Base-by-base conservation (phyloP, 2,329 filamentous ascomycete genomes). In the Paraconiothyrium sp. region DNA sequence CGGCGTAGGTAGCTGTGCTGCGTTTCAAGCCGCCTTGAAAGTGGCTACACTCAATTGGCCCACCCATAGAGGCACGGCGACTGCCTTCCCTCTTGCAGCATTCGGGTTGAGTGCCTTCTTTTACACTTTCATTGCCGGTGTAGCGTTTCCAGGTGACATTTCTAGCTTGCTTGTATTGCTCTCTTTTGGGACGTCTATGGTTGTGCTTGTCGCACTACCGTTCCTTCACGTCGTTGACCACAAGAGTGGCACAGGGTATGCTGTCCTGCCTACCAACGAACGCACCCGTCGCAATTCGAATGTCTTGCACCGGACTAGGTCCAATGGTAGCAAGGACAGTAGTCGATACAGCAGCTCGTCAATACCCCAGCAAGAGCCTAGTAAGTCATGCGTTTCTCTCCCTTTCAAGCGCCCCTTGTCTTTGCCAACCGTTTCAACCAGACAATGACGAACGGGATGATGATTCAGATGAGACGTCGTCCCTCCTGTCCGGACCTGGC, bases 21-120 rank as follows among this genome's bases (percentile, higher is more conserved):
- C 93, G n/a, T 98, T 98, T 78, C 88, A 90, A 24, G 93, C 92
- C 32, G 86, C 94, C 9, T 88, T 99, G 74, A 99, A 99, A 78
- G 83, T 83, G 75, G 94, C 92, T 54, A 94, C 94, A 10, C 85
- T 95, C 67, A 97, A 97, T 79, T 97, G 94, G 88, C 94, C 94
- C 13, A 87, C 90, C 61, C 91, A 97, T 76, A 88, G 95, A 66
- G 95, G 95, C 58, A 97, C 94, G 3, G 95, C 95, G 6, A 98
- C 95, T 6, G 94, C 94, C 1, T 95, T 98, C 71, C 94, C 95
- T 6, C 81, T 98, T 59, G 92, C 95, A 59, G 94, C 92, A 3
- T 98, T 98, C 75, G 95, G 95, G 3, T 82, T 99, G 60, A 97
- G 94, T 76, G 95, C 95, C 58, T 95, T 99, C 80, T 97, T 98